Evolutionary conservation across 1,284 basidiomycete species (phyloP).

Genomic region (Porphyrellus sp.): DNA sequence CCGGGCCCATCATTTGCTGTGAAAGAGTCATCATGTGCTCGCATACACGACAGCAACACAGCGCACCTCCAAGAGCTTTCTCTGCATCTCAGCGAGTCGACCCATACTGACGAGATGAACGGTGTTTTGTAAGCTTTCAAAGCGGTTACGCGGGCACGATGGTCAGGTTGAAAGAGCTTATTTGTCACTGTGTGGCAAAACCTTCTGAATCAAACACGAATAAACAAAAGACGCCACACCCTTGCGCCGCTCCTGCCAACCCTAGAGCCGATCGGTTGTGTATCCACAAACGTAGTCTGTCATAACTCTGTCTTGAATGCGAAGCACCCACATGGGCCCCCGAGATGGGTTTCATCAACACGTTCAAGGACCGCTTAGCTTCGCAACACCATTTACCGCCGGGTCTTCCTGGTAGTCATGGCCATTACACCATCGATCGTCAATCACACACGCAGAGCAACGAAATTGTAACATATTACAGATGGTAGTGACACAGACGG

Average conservation of each 20-base stretch:
- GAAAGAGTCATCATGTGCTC: constrained; percentile 6
- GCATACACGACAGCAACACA: background rate
- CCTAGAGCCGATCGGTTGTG: background rate
- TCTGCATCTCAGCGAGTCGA: constrained; percentile 85
- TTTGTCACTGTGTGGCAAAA: constrained; percentile 33
- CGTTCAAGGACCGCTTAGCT: constrained; percentile 8
- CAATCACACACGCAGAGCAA: constrained; percentile 11
- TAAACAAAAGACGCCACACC: constrained; percentile 25
- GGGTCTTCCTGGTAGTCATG: constrained; percentile 2
- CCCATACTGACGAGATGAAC: constrained; percentile 56
- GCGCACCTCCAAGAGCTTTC: constrained; percentile 84
- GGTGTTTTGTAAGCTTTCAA: background rate
- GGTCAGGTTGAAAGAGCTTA: constrained; percentile 17
- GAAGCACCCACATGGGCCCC: constrained; percentile 18
- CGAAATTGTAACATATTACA: constrained; percentile 15
- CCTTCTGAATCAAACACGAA: constrained; percentile 27
- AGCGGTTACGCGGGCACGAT: background rate
- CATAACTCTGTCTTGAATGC: background rate
- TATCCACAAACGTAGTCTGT: too few species aligned
- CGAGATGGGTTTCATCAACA: constrained; percentile 7
- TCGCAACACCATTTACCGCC: background rate
- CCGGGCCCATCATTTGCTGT: constrained; percentile 99
- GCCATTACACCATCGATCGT: constrained; percentile 23
- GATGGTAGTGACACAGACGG: constrained; percentile 9
- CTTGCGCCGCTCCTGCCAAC: background rate